Evolutionary conservation across 257 asterid species (phyloP), one percentile per base, ranked within the genome.

Genomic region (Solanum sejunctum): DNA sequence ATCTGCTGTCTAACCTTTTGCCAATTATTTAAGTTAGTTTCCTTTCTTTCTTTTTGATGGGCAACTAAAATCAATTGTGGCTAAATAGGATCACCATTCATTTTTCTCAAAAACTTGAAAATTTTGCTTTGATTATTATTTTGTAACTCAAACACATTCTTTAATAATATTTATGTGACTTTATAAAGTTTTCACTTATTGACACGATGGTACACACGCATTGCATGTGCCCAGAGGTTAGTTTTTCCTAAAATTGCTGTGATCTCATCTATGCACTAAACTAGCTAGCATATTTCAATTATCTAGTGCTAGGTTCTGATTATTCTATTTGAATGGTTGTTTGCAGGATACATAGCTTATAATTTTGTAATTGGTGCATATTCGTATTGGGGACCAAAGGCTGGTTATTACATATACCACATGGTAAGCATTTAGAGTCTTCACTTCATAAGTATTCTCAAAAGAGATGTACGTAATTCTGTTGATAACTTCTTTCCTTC

Each of bases 331-430:
- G 80, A 71, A 52, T 43, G 32, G 54, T 43, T 84, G 32, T 85
- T 85, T 88, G 87, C 95, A 95, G 98, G 98, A 55, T 94, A 95
- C 90, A 92, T 93, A 51, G 95, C 98, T 17, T 97, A 97, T 88
- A 97, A 95, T 89, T 97, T 97, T 84, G 99, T 95, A 81, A 92
- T 97, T 66, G 99, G 99, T 47, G 94, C 99, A 84, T 97, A 97
- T 87, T 97, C 99, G 51, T 95, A 96, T 79, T 97, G 99, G 99
- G 99, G 99, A 72, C 98, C 98, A 41, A 97, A 95, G 93, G 98
- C 98, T 18, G 99, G 98, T 82, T 93, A 94, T 91, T 91, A 85
- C 88, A 95, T 97, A 87, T 97, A 95, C 88, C 95, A 92, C 83
- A 94, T 97, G 99, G 98, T 95, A 90, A 90, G 91, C 84, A 55